Percentiles rank a stretch among this genome's conserved stretches.
Evolutionary conservation across 192 early-diverging fungal species (phyloP).

Genomic region (Coemansia sp.): DNA sequence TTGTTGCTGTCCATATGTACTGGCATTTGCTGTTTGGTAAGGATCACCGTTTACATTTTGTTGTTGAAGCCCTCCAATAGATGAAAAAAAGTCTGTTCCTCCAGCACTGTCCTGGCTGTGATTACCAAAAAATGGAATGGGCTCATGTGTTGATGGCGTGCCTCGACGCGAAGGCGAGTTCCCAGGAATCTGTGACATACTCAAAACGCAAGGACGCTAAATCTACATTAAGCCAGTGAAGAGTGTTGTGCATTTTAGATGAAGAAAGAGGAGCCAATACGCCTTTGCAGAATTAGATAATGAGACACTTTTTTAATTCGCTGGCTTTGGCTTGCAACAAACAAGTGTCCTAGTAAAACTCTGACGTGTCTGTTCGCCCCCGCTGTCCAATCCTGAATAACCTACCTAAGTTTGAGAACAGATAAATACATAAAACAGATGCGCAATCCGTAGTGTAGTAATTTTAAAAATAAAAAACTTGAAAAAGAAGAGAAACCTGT

Average conservation of each 20-base stretch:
- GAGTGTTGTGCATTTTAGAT: neutral
- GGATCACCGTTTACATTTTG: neutral
- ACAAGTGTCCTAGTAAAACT: neutral
- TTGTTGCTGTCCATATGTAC: constrained; percentile 1
- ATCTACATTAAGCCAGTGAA: neutral
- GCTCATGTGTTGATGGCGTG: constrained; percentile 44
- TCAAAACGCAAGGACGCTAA: neutral
- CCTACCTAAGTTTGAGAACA: neutral
- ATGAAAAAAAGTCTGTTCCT: constrained; percentile 21
- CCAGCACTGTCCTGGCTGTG: neutral
- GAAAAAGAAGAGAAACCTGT: too few species aligned
- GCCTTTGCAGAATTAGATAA: too few species aligned
- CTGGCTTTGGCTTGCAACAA: neutral
- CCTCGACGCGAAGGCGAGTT: constrained; percentile 44
- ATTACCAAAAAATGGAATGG: constrained; percentile 46
- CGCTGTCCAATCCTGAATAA: neutral
- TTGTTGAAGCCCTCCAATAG: constrained; percentile 7
- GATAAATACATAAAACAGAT: neutral
- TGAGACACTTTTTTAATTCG: neutral
- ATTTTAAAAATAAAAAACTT: too few species aligned
- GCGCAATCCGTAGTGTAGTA: neutral
- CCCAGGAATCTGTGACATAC: constrained; percentile 20
- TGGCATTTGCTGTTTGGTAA: constrained; percentile 3
- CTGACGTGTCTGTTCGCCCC: neutral
- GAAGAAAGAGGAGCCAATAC: too few species aligned